Conservation (phyloP, 2,329 filamentous ascomycete genomes). For the Trichoderma lentiforme region DNA sequence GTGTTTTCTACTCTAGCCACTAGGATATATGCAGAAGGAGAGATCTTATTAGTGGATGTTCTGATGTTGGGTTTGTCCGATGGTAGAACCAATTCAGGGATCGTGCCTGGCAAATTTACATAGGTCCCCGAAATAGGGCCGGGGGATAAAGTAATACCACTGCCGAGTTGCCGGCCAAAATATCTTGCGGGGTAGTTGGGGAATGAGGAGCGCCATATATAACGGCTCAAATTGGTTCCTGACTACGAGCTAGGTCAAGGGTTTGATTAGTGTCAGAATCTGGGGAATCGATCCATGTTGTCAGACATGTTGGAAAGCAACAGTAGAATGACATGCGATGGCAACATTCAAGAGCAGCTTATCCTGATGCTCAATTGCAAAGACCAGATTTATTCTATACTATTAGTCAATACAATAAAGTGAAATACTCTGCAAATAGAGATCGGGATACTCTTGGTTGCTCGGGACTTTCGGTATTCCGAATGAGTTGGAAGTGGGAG, state of each 20-base stretch:
- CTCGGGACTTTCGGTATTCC: not conserved
- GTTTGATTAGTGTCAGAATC: not conserved
- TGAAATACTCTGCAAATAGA: too few relatives aligned
- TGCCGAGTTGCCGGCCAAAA: not conserved
- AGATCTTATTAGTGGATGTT: constrained; percentile 3
- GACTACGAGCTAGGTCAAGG: not conserved
- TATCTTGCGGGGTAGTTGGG: not conserved
- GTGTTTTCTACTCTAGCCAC: not conserved
- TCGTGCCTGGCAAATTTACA: not conserved
- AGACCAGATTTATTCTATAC: too few relatives aligned
- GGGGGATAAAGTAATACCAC: not conserved
- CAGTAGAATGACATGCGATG: too few relatives aligned
- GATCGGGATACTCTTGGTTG: too few relatives aligned
- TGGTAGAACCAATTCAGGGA: not conserved
- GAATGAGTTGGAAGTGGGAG: not conserved
- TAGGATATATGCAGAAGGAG: constrained; percentile 1
- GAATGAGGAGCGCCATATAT: not conserved
- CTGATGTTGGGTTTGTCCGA: not conserved
- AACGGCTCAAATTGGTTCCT: not conserved
- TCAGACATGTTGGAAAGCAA: too few relatives aligned
- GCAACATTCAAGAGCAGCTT: too few relatives aligned
- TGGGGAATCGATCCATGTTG: not conserved
- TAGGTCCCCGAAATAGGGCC: constrained; percentile 1
- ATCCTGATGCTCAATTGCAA: too few relatives aligned
- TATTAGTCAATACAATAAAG: too few relatives aligned